Evolutionary conservation across 2,329 filamentous ascomycete genomes (phyloP), one percentile per base, ranked within the genome.

Genomic region (Samsoniella hepiali): DNA sequence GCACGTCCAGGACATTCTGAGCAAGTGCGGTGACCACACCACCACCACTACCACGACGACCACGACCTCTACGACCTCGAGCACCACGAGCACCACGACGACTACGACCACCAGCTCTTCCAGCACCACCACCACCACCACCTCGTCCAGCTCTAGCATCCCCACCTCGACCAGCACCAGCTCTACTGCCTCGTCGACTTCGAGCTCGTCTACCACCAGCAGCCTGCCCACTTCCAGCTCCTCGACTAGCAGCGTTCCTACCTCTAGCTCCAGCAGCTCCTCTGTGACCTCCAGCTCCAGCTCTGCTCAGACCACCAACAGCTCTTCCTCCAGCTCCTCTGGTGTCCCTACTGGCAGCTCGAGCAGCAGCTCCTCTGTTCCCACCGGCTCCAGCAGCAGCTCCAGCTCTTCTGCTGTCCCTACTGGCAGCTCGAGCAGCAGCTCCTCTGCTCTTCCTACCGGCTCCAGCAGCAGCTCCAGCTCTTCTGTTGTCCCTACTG

Each of bases 1-100:
- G 55, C 69, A 73, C 49, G 72, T 75, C 34, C 66, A 74, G 32
- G 74, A 78, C 49, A 74, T 75, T 10, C 70, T 81, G 54, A 62
- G 70, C 64, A 75, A 75, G 54, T 62, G 58, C 32, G 77, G 75
- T 55, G 78, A 76, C 63, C 69, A 70, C 42, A 68, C 69, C 69
- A 31, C 64, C 67, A 58, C 53, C 22, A 58, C 61, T 27, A 44
- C 57, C 15, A 59, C 45, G 17, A 68, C 70, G 17, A 68, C 67
- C 27, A 68, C 68, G 44, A 67, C 65, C 34, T 56, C 57, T 51
- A 65, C 49, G 27, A 53, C 51, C 50, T 42, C 49, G 38, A 57
- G 56, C 53, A 63, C 54, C n/a, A 57, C 61, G 7, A 57, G 22
- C 29, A 42, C 47, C 32, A 31, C 54, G 36, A 58, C 61, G n/a